A percentile compares a stretch with the other conserved stretches of the same genome.
Evolutionary conservation across 2,329 filamentous ascomycete genomes (phyloP).

Genomic region (Colletotrichum karsti): DNA sequence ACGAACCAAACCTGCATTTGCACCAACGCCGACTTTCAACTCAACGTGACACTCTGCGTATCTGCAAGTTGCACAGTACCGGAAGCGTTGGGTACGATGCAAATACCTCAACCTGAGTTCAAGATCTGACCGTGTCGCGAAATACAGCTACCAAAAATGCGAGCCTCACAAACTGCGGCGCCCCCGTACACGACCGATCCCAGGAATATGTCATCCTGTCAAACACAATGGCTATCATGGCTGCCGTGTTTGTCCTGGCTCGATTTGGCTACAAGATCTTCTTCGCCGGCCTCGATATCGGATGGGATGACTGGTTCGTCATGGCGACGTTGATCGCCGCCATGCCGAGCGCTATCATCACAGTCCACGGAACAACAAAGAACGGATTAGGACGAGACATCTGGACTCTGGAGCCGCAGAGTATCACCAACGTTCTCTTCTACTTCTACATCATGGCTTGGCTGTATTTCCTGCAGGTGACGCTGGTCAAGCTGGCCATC

Average conservation of each 20-base stretch:
- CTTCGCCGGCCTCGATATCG: conserved; percentile 39
- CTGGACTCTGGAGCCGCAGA: conserved; percentile 49
- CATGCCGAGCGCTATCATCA: conserved; percentile 39
- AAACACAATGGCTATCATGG: conserved; percentile 40
- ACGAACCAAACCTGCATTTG: conserved; percentile 35
- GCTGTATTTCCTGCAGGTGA: conserved; percentile 52
- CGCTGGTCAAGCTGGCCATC: conserved; percentile 55
- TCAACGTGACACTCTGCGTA: conserved; percentile 31
- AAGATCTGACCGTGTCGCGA: neutral
- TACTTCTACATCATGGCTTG: conserved; percentile 47
- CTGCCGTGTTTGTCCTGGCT: conserved; percentile 44
- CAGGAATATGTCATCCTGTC: conserved; percentile 41
- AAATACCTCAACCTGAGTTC: neutral
- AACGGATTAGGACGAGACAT: conserved; percentile 54
- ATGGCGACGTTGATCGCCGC: conserved; percentile 36
- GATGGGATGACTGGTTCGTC: conserved; percentile 45
- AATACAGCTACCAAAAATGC: conserved; percentile 33
- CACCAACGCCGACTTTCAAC: conserved; percentile 27
- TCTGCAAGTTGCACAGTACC: conserved; percentile 32
- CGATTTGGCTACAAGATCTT: conserved; percentile 46
- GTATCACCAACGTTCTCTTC: conserved; percentile 49
- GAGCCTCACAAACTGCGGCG: conserved; percentile 36
- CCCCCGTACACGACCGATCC: conserved; percentile 37
- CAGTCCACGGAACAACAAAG: conserved; percentile 34
- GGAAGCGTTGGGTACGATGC: conserved; percentile 27